A percentile compares a stretch with the other conserved stretches of the same genome.
Evolutionary conservation across 2,329 filamentous ascomycete species (phyloP).

Genomic region (Aspergillus persii): DNA sequence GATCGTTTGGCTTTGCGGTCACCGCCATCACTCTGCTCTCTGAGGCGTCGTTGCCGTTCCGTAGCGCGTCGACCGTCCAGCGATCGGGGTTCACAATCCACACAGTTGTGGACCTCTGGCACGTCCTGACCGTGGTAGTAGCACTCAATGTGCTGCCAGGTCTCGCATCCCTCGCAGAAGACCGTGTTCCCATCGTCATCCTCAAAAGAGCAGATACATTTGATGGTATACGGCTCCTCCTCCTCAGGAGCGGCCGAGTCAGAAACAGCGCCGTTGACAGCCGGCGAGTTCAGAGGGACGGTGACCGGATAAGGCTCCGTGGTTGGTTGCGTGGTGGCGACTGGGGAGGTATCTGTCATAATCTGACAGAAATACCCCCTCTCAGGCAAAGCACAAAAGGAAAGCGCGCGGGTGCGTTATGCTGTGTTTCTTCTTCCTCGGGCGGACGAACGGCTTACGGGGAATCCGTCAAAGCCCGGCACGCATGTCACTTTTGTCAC

Average conservation of each 20-base stretch:
- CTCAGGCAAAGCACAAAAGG: constrained; percentile 27
- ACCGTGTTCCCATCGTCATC: constrained; percentile 98
- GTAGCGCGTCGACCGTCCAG: constrained; percentile 73
- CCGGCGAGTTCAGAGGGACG: constrained; percentile 43
- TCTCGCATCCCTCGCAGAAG: constrained; percentile 91
- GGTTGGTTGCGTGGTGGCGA: constrained; percentile 49
- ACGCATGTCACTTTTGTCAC: constrained; percentile 22
- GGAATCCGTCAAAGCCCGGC: constrained; percentile 19
- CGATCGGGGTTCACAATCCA: constrained; percentile 76
- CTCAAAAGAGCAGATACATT: constrained; percentile 90
- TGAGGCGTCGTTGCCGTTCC: constrained; percentile 65
- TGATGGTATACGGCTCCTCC: constrained; percentile 74
- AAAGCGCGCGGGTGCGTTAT: constrained; percentile 22
- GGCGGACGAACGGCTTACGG: constrained; percentile 14
- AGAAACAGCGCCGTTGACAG: constrained; percentile 42
- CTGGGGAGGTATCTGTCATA: constrained; percentile 55
- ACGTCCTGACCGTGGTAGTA: constrained; percentile 80
- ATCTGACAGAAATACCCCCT: constrained; percentile 52
- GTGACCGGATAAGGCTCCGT: constrained; percentile 48
- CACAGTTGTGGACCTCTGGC: constrained; percentile 79
- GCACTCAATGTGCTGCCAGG: constrained; percentile 97
- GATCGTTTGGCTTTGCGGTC: constrained; percentile 74
- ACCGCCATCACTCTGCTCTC: constrained; percentile 57
- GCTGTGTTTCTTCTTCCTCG: constrained; percentile 2
- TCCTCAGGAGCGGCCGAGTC: constrained; percentile 44